Evolutionary conservation across 2,329 filamentous ascomycete species (phyloP).

Genomic region (Sporothrix mexicana): DNA sequence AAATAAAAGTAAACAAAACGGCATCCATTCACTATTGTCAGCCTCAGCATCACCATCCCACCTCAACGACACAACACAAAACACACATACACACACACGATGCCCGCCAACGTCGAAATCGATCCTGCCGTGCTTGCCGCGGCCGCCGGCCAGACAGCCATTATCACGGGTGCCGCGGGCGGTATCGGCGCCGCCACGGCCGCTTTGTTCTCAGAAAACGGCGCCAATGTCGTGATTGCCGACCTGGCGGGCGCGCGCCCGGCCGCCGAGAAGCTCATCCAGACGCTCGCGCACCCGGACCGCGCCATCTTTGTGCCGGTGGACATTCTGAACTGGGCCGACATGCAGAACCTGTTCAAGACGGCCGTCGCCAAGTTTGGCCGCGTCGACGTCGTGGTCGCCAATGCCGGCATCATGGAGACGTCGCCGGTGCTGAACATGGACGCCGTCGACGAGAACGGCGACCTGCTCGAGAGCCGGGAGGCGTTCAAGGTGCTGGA

Average conservation of each 20-base stretch:
- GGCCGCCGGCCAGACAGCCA: constrained; percentile 41
- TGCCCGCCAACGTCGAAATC: constrained; percentile 25
- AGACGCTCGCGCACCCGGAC: constrained; percentile 40
- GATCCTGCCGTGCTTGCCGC: constrained; percentile 31
- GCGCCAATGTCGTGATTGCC: constrained; percentile 42
- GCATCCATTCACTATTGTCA: not conserved
- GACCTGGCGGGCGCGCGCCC: constrained; percentile 42
- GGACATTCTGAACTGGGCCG: constrained; percentile 47
- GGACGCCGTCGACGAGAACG: constrained; percentile 38
- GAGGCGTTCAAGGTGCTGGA: constrained; percentile 46
- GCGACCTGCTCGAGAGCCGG: constrained; percentile 38
- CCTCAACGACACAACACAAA: not conserved
- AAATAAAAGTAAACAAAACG: not conserved
- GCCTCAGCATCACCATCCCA: not conserved
- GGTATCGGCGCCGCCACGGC: constrained; percentile 32
- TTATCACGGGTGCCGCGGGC: constrained; percentile 30
- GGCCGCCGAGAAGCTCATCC: constrained; percentile 43
- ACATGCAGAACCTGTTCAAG: constrained; percentile 47
- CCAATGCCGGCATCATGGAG: constrained; percentile 52
- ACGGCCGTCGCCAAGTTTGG: constrained; percentile 44
- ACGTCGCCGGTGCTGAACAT: constrained; percentile 40
- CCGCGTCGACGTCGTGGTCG: constrained; percentile 49
- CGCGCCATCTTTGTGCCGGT: constrained; percentile 47
- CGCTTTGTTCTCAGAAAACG: constrained; percentile 15
- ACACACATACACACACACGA: not conserved